Base-by-base conservation (phyloP, 495 filamentous ascomycete species). In the Penicillium flavigenum region DNA sequence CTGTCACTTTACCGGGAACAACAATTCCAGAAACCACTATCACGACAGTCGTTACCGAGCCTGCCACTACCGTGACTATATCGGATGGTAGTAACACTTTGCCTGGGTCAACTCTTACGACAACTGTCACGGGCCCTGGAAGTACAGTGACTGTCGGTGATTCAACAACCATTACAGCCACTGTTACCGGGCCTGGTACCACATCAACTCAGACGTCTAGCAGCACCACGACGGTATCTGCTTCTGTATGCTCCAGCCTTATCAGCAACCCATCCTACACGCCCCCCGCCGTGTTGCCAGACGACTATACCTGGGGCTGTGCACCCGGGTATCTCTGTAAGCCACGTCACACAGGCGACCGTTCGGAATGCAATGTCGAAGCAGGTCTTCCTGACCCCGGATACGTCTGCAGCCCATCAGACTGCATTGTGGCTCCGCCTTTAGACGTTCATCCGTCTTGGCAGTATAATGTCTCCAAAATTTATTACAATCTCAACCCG, bases 401-500 rank as follows among this genome's bases (percentile, higher is more conserved):
- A 14, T 90, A 81, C 56, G 41, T 77, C 26, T 90, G 87, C 63
- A 59, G 76, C 6, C 76, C 78, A 1, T 51, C 72, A 4, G 78
- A 83, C 49, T 90, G 87, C 68, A 66, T 80, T n/a, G 61, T 63
- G 9, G 62, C 79, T n/a, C 71, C 68, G 1, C 63, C 61, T 3
- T 75, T 71, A 55, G 61, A 63, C 9, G 57, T 59, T 8, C 68
- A 79, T 2, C 51, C 69, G 53, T 63, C 63, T 17, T 83, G 62
- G 3, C 72, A 78, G 43, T 70, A 79, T 70, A 80, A 81, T 16
- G 70, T 81, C 17, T 77, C 76, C 11, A 60, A 75, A 4, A 79
- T 76, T 4, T 88, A 87, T 63, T 89, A 83, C 72, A 82, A 88
- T 43, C 76, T 89, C n/a, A 71, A 82, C 19, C 87, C 87, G 6